Evolutionary conservation across 2,329 filamentous ascomycete genomes (phyloP).

Genomic region (Fusarium foetens): DNA sequence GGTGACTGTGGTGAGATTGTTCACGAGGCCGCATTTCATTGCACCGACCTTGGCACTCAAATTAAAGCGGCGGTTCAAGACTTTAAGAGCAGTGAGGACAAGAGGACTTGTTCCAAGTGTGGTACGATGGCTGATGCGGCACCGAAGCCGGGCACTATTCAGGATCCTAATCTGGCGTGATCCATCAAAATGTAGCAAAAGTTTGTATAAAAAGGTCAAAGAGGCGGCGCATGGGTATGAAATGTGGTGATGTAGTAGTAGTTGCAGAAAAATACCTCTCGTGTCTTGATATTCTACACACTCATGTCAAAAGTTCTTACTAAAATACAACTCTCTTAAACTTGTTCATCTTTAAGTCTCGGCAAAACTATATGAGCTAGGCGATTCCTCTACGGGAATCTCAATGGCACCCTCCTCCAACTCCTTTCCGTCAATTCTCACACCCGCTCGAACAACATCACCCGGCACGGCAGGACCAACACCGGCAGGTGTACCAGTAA

Average conservation of each 20-base stretch:
- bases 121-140: constrained; percentile 78
- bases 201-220: background rate
- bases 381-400: constrained; percentile 82
- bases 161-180: constrained; percentile 64
- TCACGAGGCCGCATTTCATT: constrained; percentile 87
- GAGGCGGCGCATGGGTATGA: background rate
- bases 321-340: background rate
- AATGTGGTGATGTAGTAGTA: constrained; percentile 1
- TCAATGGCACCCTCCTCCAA: constrained; percentile 86
- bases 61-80: constrained; percentile 90
- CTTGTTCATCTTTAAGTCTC: constrained; percentile 65
- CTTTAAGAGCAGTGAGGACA: constrained; percentile 74
- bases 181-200: background rate
- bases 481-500: constrained; percentile 98
- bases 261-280: background rate
- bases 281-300: constrained; percentile 23
- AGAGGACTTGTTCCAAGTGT: constrained; percentile 80
- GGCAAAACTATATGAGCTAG: constrained; percentile 78
- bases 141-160: constrained; percentile 68
- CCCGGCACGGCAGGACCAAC: constrained; percentile 87
- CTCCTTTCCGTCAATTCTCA: constrained; percentile 83
- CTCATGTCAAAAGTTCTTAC: background rate
- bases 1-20: constrained; percentile 74
- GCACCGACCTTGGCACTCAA: constrained; percentile 90
- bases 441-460: constrained; percentile 85